Evolutionary conservation across 805 yeast genomes (phyloP), one percentile per base, ranked within the genome.

Genomic region (Saturnispora quitensis): DNA sequence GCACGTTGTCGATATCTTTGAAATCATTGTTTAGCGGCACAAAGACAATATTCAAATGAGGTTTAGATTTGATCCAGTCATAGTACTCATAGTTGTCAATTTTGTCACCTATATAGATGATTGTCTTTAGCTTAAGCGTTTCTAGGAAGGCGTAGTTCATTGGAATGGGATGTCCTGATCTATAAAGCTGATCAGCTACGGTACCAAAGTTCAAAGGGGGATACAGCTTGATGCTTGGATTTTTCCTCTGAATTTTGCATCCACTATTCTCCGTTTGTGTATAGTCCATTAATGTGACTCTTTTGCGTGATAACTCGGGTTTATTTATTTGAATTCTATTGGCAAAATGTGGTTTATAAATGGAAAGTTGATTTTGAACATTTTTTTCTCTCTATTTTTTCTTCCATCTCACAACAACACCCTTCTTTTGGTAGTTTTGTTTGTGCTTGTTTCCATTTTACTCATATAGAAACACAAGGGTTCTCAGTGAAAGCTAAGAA

Each of bases 131-230:
- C 34, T 80, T 73, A 47, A 93, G 68, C 28, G 81, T 83, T 58
- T 77, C 76, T 22, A 91, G 73, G 58, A 88, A 93, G n/a, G 84
- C 79, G 61, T 81, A 88, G 68, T 89, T 91, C 56, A 82, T 77
- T 0, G 88, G 86, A 72, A 89, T 86, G 1, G 99, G 99, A 62
- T 90, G 95, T 1, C 99, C 99, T 1, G 95, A 84, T 18, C 99
- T 71, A 65, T 90, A 91, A 12, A 91, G 79, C 6, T 86, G 82
- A 52, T 88, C 89, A 54, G 87, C 96, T 2, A 93, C 96, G 22
- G 88, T 78, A 0, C 95, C 79, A 61, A 91, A 91, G 66, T 89
- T 90, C 58, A 93, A 73, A 0, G 99, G 99, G 4, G 99, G 99
- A 1, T 90, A 95, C 56, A 73, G 25, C n/a, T 40, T 40, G 17